Conservation (phyloP, 495 filamentous ascomycete species). For the Aspergillus coremiiformis region DNA sequence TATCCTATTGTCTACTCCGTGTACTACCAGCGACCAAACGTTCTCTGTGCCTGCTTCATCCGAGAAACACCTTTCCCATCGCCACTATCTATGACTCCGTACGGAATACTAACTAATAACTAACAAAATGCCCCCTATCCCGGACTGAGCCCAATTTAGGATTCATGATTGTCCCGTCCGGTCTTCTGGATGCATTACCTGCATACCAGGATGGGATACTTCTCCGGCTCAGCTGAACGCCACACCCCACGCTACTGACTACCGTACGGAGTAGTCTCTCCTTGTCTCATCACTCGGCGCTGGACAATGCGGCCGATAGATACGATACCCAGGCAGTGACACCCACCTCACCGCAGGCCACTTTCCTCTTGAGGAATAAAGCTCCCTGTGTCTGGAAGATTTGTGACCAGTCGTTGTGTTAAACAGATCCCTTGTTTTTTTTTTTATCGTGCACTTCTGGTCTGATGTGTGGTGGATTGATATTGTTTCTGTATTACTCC, state of each 20-base stretch:
- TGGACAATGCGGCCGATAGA: slow-evolving; percentile 13
- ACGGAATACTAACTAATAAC: not conserved
- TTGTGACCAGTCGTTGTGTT: slow-evolving; percentile 8
- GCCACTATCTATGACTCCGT: too few species aligned
- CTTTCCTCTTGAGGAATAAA: slow-evolving; percentile 6
- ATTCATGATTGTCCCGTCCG: slow-evolving; percentile 3
- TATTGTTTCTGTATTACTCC: not conserved
- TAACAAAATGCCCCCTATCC: not conserved
- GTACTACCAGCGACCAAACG: not conserved
- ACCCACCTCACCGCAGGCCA: slow-evolving; percentile 10
- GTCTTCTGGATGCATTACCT: slow-evolving; percentile 15
- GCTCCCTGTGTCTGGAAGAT: slow-evolving; percentile 6
- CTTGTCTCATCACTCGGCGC: not conserved
- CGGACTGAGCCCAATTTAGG: not conserved
- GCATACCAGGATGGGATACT: slow-evolving; percentile 20
- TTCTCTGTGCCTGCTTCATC: not conserved
- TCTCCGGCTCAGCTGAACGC: slow-evolving; percentile 22
- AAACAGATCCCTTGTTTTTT: not conserved
- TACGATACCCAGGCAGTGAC: slow-evolving; percentile 14
- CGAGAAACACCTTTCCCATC: too few species aligned
- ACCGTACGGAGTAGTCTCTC: not conserved
- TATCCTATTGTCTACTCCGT: too few species aligned
- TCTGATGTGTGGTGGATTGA: not conserved
- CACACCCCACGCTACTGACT: slow-evolving; percentile 17
- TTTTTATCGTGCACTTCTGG: not conserved